Evolutionary conservation across 2,329 filamentous ascomycete species (phyloP), one percentile per base, ranked within the genome.

Genomic region (Botrytis pseudocinerea): DNA sequence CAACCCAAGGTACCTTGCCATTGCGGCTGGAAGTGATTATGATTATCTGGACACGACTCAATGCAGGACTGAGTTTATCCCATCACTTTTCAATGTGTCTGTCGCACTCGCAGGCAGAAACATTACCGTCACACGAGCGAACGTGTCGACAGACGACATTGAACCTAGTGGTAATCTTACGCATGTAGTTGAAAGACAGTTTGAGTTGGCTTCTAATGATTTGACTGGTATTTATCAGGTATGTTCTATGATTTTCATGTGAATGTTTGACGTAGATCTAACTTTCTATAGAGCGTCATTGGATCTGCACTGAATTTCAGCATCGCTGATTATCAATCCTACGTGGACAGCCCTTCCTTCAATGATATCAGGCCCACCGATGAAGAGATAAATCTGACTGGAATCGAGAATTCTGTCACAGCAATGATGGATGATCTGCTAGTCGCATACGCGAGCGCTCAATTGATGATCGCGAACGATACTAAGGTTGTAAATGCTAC

Each of bases 381-480:
- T 77, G 2, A 28, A 46, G 1, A 60, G 51, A 74, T 64, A 4
- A 46, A 42, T 20, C 40, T 73, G 28, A 10, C 16, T 8, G 69
- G 63, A 16, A 61, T 73, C 22, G 42, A 48, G 32, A 74, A 73
- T n/a, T 71, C 70, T 16, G 61, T 72, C 20, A 69, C 32, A 22
- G 70, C 71, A 28, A 65, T 75, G 70, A 71, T 54, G 1, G 74
- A 74, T n/a, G 77, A 78, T 38, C 77, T 78, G 20, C 73, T 83
- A 7, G 77, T 78, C 20, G 75, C 78, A 0, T 83, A 82, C 65
- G 78, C 79, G 3, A 77, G 78, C 4, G 80, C 81, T 4, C 81
- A 83, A 72, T 74, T 82, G 12, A 80, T 82, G 78, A 79, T 82
- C 22, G 79, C 77, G 12, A 73, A 76, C 18, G 51, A 69, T n/a